phyloP scores from a whole-genome alignment of 352 stramenopile genomes.

The Plasmopara viticola region DNA sequence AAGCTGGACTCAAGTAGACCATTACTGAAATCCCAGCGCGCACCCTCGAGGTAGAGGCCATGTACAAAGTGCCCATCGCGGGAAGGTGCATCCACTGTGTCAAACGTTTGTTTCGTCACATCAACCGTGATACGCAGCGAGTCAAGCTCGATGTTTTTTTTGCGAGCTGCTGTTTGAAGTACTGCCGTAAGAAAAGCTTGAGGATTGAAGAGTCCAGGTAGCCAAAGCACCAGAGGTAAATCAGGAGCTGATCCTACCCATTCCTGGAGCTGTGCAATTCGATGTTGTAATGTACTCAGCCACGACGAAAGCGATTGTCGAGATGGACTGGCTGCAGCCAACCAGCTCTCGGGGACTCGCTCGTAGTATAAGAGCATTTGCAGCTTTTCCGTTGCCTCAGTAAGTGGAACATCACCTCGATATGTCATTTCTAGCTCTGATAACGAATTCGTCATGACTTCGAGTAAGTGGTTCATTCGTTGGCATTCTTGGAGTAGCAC shows the following conservation, averaged over 20 bases:
- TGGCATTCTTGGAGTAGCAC: slow-evolving; percentile 89
- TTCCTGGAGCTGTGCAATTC: slow-evolving; percentile 82
- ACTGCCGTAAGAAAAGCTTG: slow-evolving; percentile 82
- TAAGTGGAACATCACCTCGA: slow-evolving; percentile 85
- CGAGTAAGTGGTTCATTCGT: slow-evolving; percentile 80
- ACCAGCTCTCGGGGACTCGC: slow-evolving; percentile 63
- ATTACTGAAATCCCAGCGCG: slow-evolving; percentile 78
- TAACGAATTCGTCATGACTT: slow-evolving; percentile 69
- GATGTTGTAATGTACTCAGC: slow-evolving; percentile 80
- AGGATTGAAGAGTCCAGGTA: slow-evolving; percentile 79
- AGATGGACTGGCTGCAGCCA: slow-evolving; percentile 71
- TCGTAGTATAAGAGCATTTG: slow-evolving; percentile 77
- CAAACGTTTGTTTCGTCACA: slow-evolving; percentile 84
- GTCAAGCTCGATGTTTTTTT: slow-evolving; percentile 77
- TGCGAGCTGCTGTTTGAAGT: slow-evolving; percentile 67
- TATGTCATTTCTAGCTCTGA: slow-evolving; percentile 85
- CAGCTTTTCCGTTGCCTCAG: slow-evolving; percentile 79
- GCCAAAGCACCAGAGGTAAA: slow-evolving; percentile 74
- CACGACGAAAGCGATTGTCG: slow-evolving; percentile 72
- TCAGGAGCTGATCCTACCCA: slow-evolving; percentile 77
- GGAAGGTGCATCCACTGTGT: slow-evolving; percentile 70
- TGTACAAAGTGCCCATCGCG: slow-evolving; percentile 89
- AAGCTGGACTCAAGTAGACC: slow-evolving; percentile 73
- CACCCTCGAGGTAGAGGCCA: slow-evolving; percentile 87
- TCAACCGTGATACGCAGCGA: slow-evolving; percentile 73